These are phyloP conservation scores for Fusarium napiforme DNA, from an alignment of 2,329 filamentous ascomycete genomes.

Conservation along the genomic window DNA sequence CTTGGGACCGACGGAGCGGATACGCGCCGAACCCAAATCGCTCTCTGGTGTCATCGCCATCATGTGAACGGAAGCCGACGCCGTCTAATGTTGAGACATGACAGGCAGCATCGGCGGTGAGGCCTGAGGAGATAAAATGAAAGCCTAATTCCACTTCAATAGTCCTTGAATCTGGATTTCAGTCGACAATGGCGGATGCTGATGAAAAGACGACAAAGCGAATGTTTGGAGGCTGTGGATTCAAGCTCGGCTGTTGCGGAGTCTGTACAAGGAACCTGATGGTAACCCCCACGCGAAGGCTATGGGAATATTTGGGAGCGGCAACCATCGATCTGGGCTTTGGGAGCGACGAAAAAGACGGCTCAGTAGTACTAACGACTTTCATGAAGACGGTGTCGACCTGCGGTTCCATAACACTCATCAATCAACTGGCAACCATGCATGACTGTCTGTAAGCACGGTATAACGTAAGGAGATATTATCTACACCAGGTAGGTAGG, in stretches of 20 bases:
- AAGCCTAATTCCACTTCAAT: background rate
- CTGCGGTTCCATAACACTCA: background rate
- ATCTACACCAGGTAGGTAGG: background rate
- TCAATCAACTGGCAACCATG: background rate
- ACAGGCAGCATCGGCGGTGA: conserved; percentile 21
- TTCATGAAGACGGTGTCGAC: background rate
- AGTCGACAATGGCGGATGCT: conserved; percentile 11
- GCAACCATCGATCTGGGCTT: background rate
- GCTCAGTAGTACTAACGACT: background rate
- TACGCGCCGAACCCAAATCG: conserved; percentile 23
- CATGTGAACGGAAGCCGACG: conserved; percentile 14
- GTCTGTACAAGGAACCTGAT: background rate
- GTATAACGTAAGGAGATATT: background rate
- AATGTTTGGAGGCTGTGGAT: background rate
- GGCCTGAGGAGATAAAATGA: conserved; percentile 8
- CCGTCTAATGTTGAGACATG: conserved; percentile 3
- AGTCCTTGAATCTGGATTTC: background rate
- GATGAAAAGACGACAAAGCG: background rate
- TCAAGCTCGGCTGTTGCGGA: background rate
- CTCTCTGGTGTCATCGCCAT: conserved; percentile 31
- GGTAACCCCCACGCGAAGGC: background rate
- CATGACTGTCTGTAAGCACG: background rate
- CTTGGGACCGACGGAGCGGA: conserved; percentile 28
- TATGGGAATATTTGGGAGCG: background rate
- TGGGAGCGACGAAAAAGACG: background rate